phyloP scores from a whole-genome alignment of 129 eudicot species.

The Escallonia herrerae region DNA sequence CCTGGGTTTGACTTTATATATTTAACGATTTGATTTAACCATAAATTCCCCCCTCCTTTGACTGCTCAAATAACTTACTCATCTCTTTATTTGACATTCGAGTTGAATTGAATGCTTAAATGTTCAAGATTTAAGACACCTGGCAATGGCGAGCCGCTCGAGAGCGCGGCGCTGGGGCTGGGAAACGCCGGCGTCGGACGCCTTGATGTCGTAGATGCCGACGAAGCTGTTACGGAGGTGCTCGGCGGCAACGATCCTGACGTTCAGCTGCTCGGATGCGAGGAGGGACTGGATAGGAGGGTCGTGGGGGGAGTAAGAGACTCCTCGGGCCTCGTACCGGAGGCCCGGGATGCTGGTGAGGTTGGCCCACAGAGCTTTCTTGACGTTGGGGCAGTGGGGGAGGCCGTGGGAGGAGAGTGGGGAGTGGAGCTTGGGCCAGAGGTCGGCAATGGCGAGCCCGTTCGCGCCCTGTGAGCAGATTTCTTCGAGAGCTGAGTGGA shows the following conservation, averaged over 20 bases:
- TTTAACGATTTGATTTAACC: too few relatives aligned
- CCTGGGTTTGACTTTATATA: too few relatives aligned
- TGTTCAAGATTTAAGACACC: conserved; percentile 24
- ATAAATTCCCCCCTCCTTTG: too few relatives aligned
- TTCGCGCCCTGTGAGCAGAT: conserved; percentile 50
- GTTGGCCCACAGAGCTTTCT: conserved; percentile 65
- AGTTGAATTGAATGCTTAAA: too few relatives aligned
- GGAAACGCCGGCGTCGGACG: conserved; percentile 36
- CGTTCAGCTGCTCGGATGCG: conserved; percentile 39
- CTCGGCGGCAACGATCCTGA: conserved; percentile 57
- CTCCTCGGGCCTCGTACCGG: conserved; percentile 32
- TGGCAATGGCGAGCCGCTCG: conserved; percentile 73
- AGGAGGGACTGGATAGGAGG: conserved; percentile 33
- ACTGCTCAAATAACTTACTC: too few relatives aligned
- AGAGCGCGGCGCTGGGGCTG: conserved; percentile 41
- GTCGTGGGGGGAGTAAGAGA: conserved; percentile 13
- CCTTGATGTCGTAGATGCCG: conserved; percentile 63
- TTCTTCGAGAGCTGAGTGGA: conserved; percentile 61
- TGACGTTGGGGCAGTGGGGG: conserved; percentile 39
- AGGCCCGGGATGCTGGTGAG: conserved; percentile 50
- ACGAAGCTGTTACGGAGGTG: conserved; percentile 49
- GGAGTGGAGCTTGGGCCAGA: conserved; percentile 49
- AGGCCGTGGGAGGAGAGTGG: conserved; percentile 41
- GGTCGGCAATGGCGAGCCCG: conserved; percentile 41
- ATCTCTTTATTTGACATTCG: too few relatives aligned